Percentiles rank a stretch among this genome's conserved stretches.
Evolutionary conservation across 2,329 filamentous ascomycete species (phyloP).

Genomic region (Hymenoscyphus scutula): DNA sequence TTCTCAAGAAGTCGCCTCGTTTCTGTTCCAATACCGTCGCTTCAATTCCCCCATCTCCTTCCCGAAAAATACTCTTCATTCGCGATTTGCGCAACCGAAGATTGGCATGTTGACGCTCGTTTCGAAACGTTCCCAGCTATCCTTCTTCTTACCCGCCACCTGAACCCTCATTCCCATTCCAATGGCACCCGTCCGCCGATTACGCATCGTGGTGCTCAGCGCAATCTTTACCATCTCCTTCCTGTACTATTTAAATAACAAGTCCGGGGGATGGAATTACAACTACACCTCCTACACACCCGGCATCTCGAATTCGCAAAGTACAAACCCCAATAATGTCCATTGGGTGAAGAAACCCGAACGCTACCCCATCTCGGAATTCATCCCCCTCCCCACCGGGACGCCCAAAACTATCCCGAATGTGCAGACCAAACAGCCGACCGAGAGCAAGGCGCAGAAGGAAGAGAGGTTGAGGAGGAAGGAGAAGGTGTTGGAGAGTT

Average conservation of each 20-base stretch:
- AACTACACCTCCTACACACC: constrained; percentile 19
- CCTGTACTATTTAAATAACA: constrained; percentile 30
- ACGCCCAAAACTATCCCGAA: constrained; percentile 28
- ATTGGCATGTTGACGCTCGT: constrained; percentile 18
- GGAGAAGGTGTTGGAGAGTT: constrained; percentile 33
- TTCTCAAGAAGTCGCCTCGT: background rate
- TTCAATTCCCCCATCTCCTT: background rate
- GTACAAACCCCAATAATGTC: constrained; percentile 55
- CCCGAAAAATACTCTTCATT: background rate
- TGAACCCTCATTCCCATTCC: constrained; percentile 5
- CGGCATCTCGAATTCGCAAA: constrained; percentile 29
- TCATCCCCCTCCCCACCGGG: constrained; percentile 32
- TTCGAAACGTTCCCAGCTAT: constrained; percentile 8
- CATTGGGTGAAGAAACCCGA: constrained; percentile 37
- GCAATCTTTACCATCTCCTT: constrained; percentile 23
- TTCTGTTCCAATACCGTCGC: background rate
- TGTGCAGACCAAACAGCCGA: constrained; percentile 28
- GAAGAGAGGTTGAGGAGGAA: constrained; percentile 26
- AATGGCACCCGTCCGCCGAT: constrained; percentile 30
- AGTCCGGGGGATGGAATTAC: constrained; percentile 26
- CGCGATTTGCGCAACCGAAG: background rate
- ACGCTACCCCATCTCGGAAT: constrained; percentile 29
- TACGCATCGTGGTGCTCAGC: constrained; percentile 27
- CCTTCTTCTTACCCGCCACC: constrained; percentile 6
- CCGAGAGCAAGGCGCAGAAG: constrained; percentile 26